Percentiles rank a stretch among this genome's conserved stretches.
Conservation (phyloP, 176 grass and related monocot species). For the Echinochloa phyllopogon region DNA sequence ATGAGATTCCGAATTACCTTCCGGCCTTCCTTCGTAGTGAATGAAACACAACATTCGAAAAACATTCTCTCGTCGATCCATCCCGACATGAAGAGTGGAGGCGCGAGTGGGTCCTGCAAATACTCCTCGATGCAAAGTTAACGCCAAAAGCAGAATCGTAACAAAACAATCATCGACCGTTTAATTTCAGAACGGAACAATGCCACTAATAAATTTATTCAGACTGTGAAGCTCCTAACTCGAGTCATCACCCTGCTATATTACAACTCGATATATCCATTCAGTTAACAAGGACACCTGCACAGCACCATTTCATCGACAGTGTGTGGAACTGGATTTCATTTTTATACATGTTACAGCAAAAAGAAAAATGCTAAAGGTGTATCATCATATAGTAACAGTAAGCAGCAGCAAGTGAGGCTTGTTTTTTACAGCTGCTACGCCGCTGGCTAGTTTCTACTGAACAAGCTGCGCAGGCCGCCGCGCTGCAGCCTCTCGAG, state of each 20-base stretch:
- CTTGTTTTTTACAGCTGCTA: neutral
- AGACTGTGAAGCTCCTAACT: no score
- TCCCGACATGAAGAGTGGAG: no score
- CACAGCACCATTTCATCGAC: constrained; percentile 40
- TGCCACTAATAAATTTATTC: no score
- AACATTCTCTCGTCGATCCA: no score
- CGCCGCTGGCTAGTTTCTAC: constrained; percentile 54
- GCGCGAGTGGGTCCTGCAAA: no score
- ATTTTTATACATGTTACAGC: constrained; percentile 61
- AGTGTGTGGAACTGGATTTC: constrained; percentile 48
- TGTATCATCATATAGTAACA: neutral
- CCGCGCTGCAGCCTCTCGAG: constrained; percentile 77
- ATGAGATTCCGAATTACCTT: no score
- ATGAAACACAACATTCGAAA: no score
- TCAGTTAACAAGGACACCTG: constrained; percentile 29
- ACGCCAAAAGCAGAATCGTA: no score
- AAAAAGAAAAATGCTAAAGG: neutral
- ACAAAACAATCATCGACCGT: no score
- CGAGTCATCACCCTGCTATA: neutral
- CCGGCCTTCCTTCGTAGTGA: no score
- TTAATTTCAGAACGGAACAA: no score
- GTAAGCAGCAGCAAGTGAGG: neutral
- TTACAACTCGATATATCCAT: neutral
- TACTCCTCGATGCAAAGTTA: no score
- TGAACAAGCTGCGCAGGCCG: constrained; percentile 72